Percentiles rank a stretch among this genome's conserved stretches.
These are phyloP conservation scores for Fusarium nodosum DNA, from an alignment of 2,329 filamentous ascomycete genomes.

Conservation along the genomic window DNA sequence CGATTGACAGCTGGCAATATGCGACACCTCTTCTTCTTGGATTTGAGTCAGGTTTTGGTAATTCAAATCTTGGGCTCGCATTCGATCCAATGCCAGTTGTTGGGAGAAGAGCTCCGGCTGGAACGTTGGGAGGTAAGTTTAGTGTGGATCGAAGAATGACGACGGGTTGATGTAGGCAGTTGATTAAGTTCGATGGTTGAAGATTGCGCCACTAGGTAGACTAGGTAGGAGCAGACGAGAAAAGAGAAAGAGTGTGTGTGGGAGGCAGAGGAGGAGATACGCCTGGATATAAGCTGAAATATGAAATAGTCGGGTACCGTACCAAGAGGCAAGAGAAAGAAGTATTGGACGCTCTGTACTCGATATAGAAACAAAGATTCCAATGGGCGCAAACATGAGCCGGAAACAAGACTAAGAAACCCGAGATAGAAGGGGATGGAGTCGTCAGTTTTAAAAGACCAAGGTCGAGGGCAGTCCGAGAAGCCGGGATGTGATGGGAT, in stretches of 20 bases:
- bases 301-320: conserved; percentile 1
- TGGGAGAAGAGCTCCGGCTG: conserved; percentile 23
- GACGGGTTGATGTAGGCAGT: conserved; percentile 12
- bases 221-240: neutral
- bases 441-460: conserved; percentile 20
- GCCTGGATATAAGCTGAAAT: neutral
- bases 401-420: conserved; percentile 33
- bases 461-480: conserved; percentile 19
- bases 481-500: conserved; percentile 29
- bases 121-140: conserved; percentile 27
- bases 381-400: conserved; percentile 40
- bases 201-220: conserved; percentile 16
- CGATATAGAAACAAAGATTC: conserved; percentile 25
- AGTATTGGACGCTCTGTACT: conserved; percentile 10
- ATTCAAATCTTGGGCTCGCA: conserved; percentile 14
- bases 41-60: conserved; percentile 31
- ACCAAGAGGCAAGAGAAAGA: neutral
- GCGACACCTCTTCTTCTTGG: conserved; percentile 28
- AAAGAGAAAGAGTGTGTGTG: neutral
- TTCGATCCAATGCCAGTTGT: conserved; percentile 33
- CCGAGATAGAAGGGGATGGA: conserved; percentile 26
- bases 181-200: neutral
- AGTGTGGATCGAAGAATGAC: conserved; percentile 23
- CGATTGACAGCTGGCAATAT: conserved; percentile 30
- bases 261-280: neutral